A percentile compares a stretch with the other conserved stretches of the same genome.
Conservation (phyloP, 108 stramenopile species). For the Aurantiochytrium sp. region DNA sequence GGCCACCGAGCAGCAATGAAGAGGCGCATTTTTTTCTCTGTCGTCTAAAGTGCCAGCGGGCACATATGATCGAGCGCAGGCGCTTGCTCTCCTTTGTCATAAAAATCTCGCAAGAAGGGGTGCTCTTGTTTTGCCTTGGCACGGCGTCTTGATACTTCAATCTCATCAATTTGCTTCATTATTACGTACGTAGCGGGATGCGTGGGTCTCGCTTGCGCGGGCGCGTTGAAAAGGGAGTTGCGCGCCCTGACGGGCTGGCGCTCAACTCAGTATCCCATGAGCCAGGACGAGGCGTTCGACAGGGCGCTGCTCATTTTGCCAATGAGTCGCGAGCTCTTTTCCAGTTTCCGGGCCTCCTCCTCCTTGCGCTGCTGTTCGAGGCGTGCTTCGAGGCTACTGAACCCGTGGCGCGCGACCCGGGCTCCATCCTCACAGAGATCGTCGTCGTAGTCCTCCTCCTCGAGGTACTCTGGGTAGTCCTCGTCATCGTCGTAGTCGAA, state of each 20-base stretch:
- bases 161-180: too few species aligned
- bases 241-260: too few species aligned
- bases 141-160: too few species aligned
- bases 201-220: too few species aligned
- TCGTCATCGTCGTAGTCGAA: neutral
- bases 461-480: constrained; percentile 21
- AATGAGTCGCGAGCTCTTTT: constrained; percentile 20
- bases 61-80: too few species aligned
- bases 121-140: too few species aligned
- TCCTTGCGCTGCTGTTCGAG: constrained; percentile 21
- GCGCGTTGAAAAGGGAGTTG: too few species aligned
- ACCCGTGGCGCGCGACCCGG: neutral
- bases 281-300: neutral
- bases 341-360: constrained; percentile 14
- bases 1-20: neutral
- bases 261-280: constrained; percentile 29
- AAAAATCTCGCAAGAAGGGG: too few species aligned
- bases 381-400: neutral
- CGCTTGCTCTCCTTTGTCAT: too few species aligned
- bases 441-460: neutral
- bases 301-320: neutral
- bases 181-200: too few species aligned
- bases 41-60: too few species aligned
- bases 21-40: too few species aligned
- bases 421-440: neutral